These are phyloP conservation scores for Pseudogymnoascus sp. DNA, from an alignment of 2,329 filamentous ascomycete genomes.

Conservation along the genomic window DNA sequence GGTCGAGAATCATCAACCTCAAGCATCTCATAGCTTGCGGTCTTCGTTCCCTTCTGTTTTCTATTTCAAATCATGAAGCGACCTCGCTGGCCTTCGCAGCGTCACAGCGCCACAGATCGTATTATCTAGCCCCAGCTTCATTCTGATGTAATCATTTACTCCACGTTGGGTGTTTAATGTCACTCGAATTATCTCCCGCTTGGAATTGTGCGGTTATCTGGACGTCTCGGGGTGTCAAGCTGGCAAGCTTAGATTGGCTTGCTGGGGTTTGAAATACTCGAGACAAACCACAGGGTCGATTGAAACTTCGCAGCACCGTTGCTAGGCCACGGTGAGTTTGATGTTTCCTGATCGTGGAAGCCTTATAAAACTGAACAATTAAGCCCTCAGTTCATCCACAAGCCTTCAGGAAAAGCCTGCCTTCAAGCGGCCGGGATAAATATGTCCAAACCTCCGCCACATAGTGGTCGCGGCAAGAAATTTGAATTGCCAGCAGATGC, in stretches of 20 bases:
- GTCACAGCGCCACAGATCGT: background rate
- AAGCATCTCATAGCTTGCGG: background rate
- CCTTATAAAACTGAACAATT: background rate
- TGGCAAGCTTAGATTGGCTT: background rate
- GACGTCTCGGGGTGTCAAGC: background rate
- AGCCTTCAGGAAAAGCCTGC: background rate
- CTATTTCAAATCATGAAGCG: background rate
- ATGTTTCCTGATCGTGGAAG: background rate
- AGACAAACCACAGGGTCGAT: background rate
- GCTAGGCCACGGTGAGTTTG: background rate
- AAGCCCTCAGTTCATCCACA: background rate
- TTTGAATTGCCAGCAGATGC: background rate
- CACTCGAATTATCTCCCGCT: background rate
- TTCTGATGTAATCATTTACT: background rate
- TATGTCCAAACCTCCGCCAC: background rate
- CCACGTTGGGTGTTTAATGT: background rate
- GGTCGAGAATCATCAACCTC: background rate
- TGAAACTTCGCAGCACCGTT: background rate
- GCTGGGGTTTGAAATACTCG: background rate
- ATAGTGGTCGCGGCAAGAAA: background rate
- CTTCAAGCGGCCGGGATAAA: background rate
- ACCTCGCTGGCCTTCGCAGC: constrained; percentile 1
- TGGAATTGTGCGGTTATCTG: background rate
- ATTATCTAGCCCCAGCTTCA: background rate
- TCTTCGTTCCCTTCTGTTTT: background rate